A percentile compares a stretch with the other conserved stretches of the same genome.
Conservation (phyloP, 2,329 filamentous ascomycete species). For the Knufia petricola region DNA sequence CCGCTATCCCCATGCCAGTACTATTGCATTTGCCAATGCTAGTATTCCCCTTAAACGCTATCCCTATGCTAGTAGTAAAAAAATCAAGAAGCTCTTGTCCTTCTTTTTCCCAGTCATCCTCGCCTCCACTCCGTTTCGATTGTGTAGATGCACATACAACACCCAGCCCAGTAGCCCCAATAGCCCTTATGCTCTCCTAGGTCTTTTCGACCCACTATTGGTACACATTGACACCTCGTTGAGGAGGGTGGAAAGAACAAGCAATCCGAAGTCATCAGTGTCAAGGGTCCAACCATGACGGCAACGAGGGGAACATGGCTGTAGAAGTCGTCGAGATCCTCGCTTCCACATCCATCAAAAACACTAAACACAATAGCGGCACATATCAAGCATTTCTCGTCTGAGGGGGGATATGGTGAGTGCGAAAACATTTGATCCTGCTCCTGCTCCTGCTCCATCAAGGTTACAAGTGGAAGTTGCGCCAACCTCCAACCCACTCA, state of each 20-base stretch:
- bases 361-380: conserved; percentile 15
- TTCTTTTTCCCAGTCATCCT: conserved; percentile 10
- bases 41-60: conserved; percentile 11
- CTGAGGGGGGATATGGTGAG: conserved; percentile 11
- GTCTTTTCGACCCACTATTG: conserved; percentile 15
- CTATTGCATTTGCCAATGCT: not conserved
- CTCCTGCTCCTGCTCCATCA: conserved; percentile 5
- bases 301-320: conserved; percentile 19
- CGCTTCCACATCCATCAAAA: conserved; percentile 12
- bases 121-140: conserved; percentile 3
- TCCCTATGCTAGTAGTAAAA: conserved; percentile 8
- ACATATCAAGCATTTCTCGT: conserved; percentile 15
- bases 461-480: conserved; percentile 55
- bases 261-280: conserved; percentile 23
- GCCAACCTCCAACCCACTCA: conserved; percentile 94
- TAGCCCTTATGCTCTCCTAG: conserved; percentile 11
- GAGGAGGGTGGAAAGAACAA: conserved; percentile 14
- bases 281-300: conserved; percentile 23
- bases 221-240: conserved; percentile 24
- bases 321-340: conserved; percentile 12
- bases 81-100: conserved; percentile 3
- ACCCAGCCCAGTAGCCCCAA: conserved; percentile 15
- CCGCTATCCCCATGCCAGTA: not conserved
- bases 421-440: conserved; percentile 17
- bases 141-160: not conserved